Evolutionary conservation across 768 basidiomycete genomes (phyloP), one percentile per base, ranked within the genome.

Genomic region (Lactifluus echinatus): DNA sequence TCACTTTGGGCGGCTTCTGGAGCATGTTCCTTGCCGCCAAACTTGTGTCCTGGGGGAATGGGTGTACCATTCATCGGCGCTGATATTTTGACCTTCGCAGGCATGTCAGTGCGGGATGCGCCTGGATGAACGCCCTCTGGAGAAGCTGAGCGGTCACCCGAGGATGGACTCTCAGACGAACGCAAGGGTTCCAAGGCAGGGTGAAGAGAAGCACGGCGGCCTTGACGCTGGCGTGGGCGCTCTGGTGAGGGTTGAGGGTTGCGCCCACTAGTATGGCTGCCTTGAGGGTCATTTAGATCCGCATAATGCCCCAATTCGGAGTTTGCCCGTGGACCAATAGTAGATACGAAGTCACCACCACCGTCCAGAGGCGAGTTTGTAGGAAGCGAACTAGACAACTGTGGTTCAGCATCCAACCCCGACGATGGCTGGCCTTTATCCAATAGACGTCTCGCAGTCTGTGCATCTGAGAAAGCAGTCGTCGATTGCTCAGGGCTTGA

Each of bases 1-100:
- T 63, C 60, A 42, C 37, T 36, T 48, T 57, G 49, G 37, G 14
- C 47, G 8, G 24, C 57, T 55, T 66, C 61, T 34, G 72, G 67
- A 15, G 77, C 67, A 45, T 78, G 69, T 37, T 87, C 89, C 71
- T 92, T 93, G 46, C 79, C 75, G 11, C 88, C 91, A 66, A 94
- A 97, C 71, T 93, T 94, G 77, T 86, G 91, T 0, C 92, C 92
- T 33, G 82, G 79, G 4, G 93, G 93, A 36, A 95, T 88, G 42
- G 86, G 89, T 14, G 82, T 81, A 8, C 90, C 92, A 57, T 85
- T 85, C 68, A 93, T 76, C 33, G 93, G 94, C 1, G 83, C 89
- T 17, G 92, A 94, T 49, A 97, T 96, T 72, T 93, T 93, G 48
- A 84, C 82, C 68, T 85, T 87, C 26, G 77, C 75, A 47, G 76